Conservation (phyloP, 2,329 filamentous ascomycete genomes). For the Aspergillus transmontanensis region DNA sequence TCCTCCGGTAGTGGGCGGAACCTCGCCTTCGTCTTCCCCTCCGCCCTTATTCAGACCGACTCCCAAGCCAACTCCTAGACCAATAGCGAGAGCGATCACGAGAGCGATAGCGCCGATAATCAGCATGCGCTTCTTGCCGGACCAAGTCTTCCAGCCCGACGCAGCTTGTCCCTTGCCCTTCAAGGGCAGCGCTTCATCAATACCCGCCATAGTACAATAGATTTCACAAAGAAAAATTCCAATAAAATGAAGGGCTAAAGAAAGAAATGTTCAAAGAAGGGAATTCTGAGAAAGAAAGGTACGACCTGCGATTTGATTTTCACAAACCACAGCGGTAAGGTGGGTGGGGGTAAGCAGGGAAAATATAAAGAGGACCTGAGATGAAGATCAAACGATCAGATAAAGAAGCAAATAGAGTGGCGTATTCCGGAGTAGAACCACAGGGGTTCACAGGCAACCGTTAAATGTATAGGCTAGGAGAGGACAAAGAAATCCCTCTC, state of each 20-base stretch:
- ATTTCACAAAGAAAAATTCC: not conserved
- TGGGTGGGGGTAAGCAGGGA: not conserved
- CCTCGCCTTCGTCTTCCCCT: conserved; percentile 28
- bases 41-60: conserved; percentile 52
- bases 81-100: conserved; percentile 53
- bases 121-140: conserved; percentile 37
- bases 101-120: conserved; percentile 26
- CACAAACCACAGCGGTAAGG: not conserved
- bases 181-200: conserved; percentile 14
- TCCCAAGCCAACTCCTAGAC: conserved; percentile 61
- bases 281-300: not conserved
- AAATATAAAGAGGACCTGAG: not conserved
- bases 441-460: not conserved
- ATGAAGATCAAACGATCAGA: not conserved
- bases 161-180: conserved; percentile 24
- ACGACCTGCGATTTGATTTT: not conserved
- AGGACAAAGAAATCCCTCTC: not conserved
- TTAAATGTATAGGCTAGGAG: not conserved
- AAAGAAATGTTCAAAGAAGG: not conserved
- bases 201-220: conserved; percentile 9
- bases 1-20: conserved; percentile 10
- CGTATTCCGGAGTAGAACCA: not conserved
- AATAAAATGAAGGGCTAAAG: not conserved
- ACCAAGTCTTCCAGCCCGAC: conserved; percentile 31
- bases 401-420: not conserved